Conservation (phyloP, 208 protist species). For the Trypanosoma theileri region DNA sequence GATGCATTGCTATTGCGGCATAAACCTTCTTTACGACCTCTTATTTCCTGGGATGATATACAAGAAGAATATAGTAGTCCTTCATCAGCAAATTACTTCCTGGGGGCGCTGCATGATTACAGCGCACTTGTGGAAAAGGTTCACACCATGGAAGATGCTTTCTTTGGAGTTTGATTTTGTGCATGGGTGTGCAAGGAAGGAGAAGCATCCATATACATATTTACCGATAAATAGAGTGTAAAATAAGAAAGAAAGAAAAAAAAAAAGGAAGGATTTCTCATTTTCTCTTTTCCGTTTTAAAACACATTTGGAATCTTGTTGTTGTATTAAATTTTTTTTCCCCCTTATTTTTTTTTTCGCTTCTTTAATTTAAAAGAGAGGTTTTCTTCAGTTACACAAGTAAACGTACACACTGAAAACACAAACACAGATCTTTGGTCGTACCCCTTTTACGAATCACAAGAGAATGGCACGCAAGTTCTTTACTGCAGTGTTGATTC, state of each 20-base stretch:
- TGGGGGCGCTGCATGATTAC: slow-evolving; percentile 11
- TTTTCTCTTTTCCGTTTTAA: slow-evolving; percentile 18
- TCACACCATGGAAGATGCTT: slow-evolving; percentile 11
- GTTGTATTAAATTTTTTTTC: not conserved
- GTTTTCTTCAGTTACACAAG: not conserved
- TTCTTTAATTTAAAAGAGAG: not conserved
- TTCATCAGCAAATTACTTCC: not conserved
- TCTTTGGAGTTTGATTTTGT: slow-evolving; percentile 4
- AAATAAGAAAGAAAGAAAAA: slow-evolving; percentile 7
- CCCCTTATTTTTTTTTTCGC: too few species aligned
- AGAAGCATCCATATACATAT: too few species aligned
- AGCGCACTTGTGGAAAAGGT: slow-evolving; percentile 12
- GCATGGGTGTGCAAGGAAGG: not conserved
- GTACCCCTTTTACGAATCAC: not conserved
- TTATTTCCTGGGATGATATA: slow-evolving; percentile 7
- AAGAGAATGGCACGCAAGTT: slow-evolving; percentile 6
- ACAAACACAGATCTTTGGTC: too few species aligned
- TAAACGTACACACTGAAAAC: not conserved
- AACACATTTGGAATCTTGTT: not conserved
- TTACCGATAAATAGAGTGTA: slow-evolving; percentile 3
- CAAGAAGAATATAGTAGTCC: not conserved
- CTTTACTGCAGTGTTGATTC: slow-evolving; percentile 9
- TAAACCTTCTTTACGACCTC: slow-evolving; percentile 5
- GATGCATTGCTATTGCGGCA: slow-evolving; percentile 17
- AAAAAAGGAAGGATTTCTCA: slow-evolving; percentile 14